Base-by-base conservation (phyloP, 108 stramenopile genomes). In the Pseudonitzschia delicatissima region DNA sequence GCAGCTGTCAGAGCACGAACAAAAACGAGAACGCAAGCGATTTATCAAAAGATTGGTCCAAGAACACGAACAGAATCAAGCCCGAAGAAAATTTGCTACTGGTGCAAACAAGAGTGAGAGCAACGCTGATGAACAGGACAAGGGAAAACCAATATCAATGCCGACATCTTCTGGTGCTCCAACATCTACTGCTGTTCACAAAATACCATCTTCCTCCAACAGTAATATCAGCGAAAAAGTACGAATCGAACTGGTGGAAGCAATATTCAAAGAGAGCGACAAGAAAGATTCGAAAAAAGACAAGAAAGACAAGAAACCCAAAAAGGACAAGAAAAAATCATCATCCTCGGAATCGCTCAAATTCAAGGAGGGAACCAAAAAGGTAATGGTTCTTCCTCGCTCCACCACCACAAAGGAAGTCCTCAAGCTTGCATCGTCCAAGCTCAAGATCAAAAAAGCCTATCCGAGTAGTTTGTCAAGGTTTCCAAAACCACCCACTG, bases 181-280 rank as follows among this genome's bases (percentile, higher is more conserved):
- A 40, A 15, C 40, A 42, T 11, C 0, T n/a, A n/a, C n/a, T n/a
- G n/a, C n/a, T n/a, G n/a, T n/a, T n/a, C n/a, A n/a, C 11, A 42
- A 13, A 13, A 42, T 9, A 42, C 9, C 11, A 13, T 42, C 13
- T 42, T 42, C 9, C 40, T 11, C 0, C 2, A 51, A 20, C 20
- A 18, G 50, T 44, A 37, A 39, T 45, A 7, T 17, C 60, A 61
- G 15, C 5, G 31, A 51, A 39, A 47, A 63, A 50, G 81, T 85
- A 35, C 72, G 84, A 28, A 61, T 85, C 2, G 79, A 79, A 60
- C 27, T 85, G 29, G 81, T 70, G 18, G 84, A 85, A 67, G 84
- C 84, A 9, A 44, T 85, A 5, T 82, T 73, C 58, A 36, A 40
- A 17, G 35, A 37, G 18, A 20, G 36, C n/a, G 63, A 69, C 3